phyloP scores from a whole-genome alignment of 306 rosid species.

The Sindora glabra region DNA sequence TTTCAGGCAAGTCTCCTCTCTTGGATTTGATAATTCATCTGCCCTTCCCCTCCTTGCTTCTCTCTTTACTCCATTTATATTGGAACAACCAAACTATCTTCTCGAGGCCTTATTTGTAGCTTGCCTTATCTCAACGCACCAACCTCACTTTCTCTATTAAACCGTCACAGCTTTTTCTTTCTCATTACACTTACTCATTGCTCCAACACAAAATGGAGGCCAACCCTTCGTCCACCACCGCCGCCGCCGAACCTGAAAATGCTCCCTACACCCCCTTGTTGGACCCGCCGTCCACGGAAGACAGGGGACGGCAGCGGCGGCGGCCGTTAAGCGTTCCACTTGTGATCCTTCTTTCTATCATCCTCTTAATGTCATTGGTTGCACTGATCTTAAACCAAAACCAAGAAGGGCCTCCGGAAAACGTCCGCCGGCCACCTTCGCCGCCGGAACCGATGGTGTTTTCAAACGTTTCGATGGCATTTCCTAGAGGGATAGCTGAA shows the following conservation, averaged over 20 bases:
- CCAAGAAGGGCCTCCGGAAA: neutral
- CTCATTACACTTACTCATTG: neutral
- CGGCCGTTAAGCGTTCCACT: constrained; percentile 20
- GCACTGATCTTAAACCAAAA: constrained; percentile 27
- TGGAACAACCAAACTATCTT: constrained; percentile 25
- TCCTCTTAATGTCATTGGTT: constrained; percentile 37
- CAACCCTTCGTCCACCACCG: neutral
- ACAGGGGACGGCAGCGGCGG: neutral
- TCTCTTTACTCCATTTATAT: neutral
- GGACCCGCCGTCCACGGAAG: neutral
- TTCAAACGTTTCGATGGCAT: neutral
- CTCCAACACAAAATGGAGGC: constrained; percentile 13
- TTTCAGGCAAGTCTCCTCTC: too few species aligned
- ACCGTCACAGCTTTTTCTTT: neutral
- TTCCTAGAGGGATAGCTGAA: neutral
- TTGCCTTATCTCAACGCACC: neutral
- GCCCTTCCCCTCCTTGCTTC: neutral
- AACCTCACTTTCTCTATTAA: neutral
- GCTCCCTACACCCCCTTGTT: constrained; percentile 26
- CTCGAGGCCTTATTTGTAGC: neutral
- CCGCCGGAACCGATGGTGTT: neutral
- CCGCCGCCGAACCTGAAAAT: constrained; percentile 14
- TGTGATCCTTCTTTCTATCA: constrained; percentile 11
- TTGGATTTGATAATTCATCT: too few species aligned
- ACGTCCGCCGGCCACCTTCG: too few species aligned